Evolutionary conservation across 306 rosid genomes (phyloP).

Genomic region (Prinsepia uniflora): DNA sequence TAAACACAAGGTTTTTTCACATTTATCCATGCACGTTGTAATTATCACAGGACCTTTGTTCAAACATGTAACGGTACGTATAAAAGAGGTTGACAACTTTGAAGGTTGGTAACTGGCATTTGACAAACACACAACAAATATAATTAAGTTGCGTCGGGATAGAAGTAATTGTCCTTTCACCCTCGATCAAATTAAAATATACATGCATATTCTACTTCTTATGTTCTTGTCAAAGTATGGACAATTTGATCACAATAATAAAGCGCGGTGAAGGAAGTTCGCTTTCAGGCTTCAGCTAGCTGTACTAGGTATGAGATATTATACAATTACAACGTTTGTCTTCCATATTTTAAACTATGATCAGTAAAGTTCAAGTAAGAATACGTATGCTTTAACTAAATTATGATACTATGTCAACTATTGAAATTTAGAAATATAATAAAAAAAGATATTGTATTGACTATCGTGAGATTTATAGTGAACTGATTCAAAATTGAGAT

Average conservation of each 20-base stretch:
- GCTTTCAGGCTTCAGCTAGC: neutral
- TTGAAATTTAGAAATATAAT: too few species aligned
- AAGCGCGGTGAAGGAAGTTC: neutral
- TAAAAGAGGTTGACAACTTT: neutral
- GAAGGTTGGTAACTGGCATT: neutral
- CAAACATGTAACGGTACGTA: neutral
- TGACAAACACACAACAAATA: neutral
- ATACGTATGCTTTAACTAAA: too few species aligned
- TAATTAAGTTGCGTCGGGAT: conserved; percentile 7
- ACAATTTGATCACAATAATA: neutral
- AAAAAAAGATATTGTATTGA: too few species aligned
- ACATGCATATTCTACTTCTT: neutral
- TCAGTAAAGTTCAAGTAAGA: too few species aligned
- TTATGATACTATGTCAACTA: too few species aligned
- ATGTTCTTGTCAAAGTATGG: neutral
- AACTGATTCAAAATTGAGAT: too few species aligned
- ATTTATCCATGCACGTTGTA: too few species aligned
- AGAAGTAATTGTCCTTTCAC: neutral
- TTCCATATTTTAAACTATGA: too few species aligned
- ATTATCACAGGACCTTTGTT: too few species aligned
- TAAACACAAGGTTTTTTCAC: too few species aligned
- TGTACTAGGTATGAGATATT: neutral
- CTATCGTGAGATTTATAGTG: too few species aligned
- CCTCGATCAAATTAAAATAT: neutral
- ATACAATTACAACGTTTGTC: neutral